A percentile compares a stretch with the other conserved stretches of the same genome.
Conservation (phyloP, 2,329 filamentous ascomycete species). For the Aspergillus pseudonomiae region DNA sequence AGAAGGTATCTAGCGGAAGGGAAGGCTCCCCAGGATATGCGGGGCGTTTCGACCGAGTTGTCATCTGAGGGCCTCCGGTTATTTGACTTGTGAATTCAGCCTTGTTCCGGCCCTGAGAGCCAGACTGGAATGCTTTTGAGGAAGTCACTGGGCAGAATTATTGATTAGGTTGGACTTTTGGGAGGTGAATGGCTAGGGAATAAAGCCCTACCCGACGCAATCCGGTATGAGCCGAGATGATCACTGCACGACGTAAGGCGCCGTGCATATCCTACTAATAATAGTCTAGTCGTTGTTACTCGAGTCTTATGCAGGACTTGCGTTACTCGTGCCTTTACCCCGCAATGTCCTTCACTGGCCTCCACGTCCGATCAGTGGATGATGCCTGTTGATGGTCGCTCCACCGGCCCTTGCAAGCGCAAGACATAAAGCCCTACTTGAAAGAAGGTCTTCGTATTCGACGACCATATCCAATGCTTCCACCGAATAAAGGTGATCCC, state of each 20-base stretch:
- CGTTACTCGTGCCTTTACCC: not conserved
- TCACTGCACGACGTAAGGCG: not conserved
- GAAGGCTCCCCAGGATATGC: not conserved
- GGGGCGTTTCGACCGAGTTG: not conserved
- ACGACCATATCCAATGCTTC: not conserved
- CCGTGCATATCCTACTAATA: not conserved
- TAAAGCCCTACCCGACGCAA: not conserved
- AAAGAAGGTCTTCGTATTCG: not conserved
- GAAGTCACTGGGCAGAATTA: too few species aligned
- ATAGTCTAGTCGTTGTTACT: not conserved
- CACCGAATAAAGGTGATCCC: not conserved
- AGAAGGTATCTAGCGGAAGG: not conserved
- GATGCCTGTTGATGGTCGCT: not conserved
- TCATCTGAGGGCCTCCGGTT: not conserved
- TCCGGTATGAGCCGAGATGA: not conserved
- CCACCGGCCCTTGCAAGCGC: not conserved
- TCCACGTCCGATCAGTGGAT: not conserved
- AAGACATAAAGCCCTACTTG: not conserved
- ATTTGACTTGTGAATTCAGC: not conserved
- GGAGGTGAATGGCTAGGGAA: too few species aligned
- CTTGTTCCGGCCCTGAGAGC: not conserved
- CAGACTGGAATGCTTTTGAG: too few species aligned
- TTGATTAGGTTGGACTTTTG: too few species aligned
- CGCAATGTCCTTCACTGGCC: not conserved
- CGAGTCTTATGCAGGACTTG: not conserved